phyloP scores from a whole-genome alignment of 2,329 filamentous ascomycete genomes.

The Pestalotiopsis fici region DNA sequence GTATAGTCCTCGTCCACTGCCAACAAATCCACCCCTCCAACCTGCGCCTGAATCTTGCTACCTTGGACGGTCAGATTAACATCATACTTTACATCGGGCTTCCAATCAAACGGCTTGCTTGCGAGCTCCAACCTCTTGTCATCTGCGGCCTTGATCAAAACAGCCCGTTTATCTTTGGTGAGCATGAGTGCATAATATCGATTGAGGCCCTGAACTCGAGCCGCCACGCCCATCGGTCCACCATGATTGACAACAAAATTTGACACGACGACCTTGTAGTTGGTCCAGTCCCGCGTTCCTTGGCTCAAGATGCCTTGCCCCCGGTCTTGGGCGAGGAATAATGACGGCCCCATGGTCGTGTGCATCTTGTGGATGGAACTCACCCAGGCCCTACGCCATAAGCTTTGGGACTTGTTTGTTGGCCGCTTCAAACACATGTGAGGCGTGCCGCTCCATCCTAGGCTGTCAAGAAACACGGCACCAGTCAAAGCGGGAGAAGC shows the following conservation, averaged over 20 bases:
- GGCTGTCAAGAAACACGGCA: neutral
- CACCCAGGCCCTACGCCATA: slow-evolving; percentile 30
- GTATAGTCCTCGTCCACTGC: neutral
- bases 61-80: neutral
- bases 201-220: slow-evolving; percentile 29
- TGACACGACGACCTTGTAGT: slow-evolving; percentile 22
- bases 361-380: slow-evolving; percentile 17
- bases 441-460: neutral
- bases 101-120: neutral
- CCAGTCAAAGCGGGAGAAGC: neutral
- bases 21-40: neutral
- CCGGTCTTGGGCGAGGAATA: slow-evolving; percentile 26
- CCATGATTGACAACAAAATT: slow-evolving; percentile 26
- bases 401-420: slow-evolving; percentile 13
- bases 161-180: slow-evolving; percentile 11
- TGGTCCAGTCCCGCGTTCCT: slow-evolving; percentile 32
- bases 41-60: neutral
- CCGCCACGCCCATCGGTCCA: slow-evolving; percentile 22
- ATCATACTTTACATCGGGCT: neutral
- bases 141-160: slow-evolving; percentile 22
- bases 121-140: slow-evolving; percentile 15
- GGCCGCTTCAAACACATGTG: neutral
- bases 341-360: slow-evolving; percentile 19
- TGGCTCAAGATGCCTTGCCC: slow-evolving; percentile 31
- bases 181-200: slow-evolving; percentile 30